Evolutionary conservation across 2,329 filamentous ascomycete genomes (phyloP).

Genomic region (Ophiostoma montium): DNA sequence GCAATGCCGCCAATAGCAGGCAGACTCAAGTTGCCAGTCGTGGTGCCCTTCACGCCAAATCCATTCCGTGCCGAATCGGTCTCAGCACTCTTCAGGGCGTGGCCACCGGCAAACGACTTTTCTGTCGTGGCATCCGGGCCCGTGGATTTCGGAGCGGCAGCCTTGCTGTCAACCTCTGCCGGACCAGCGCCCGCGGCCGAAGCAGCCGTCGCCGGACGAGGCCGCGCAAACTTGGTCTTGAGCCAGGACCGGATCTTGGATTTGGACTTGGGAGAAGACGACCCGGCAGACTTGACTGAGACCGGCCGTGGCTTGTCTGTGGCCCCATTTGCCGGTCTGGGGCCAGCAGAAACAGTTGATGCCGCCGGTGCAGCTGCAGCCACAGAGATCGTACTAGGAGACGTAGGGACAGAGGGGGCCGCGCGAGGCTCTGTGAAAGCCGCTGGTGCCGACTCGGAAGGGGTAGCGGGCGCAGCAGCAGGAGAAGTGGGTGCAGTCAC

Average conservation of each 20-base stretch:
- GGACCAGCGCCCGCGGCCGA: background rate
- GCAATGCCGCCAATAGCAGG: slow-evolving; percentile 16
- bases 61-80: slow-evolving; percentile 6
- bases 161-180: background rate
- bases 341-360: background rate
- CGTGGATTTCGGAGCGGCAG: background rate
- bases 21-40: background rate
- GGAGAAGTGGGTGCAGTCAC: background rate
- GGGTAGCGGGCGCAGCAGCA: background rate
- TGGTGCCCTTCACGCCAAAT: background rate
- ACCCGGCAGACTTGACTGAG: slow-evolving; percentile 6
- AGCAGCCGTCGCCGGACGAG: slow-evolving; percentile 18
- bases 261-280: slow-evolving; percentile 12
- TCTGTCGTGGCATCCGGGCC: background rate
- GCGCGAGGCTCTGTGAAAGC: background rate
- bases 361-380: background rate
- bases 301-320: background rate
- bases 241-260: slow-evolving; percentile 29
- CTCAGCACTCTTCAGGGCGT: slow-evolving; percentile 19
- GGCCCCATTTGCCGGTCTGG: background rate
- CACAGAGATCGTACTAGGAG: background rate
- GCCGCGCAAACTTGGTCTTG: slow-evolving; percentile 25
- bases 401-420: background rate
- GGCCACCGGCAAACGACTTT: slow-evolving; percentile 28
- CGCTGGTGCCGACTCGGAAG: background rate